Conservation (phyloP, 371 early-diverging fungal genomes). For the Conidiobolus coronatus region DNA sequence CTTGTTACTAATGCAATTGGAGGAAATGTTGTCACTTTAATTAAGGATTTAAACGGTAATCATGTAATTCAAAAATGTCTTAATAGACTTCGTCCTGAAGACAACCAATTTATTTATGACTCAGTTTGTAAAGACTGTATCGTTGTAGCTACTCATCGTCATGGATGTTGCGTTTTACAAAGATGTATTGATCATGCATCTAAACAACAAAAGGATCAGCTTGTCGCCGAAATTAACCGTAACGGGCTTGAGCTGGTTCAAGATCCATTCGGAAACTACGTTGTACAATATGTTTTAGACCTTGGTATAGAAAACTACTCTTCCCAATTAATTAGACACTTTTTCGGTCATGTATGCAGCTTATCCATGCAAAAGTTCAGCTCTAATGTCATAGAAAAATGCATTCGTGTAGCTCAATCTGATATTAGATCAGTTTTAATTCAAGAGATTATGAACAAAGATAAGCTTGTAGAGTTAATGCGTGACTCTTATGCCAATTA, state of each 20-base stretch:
- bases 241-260: slow-evolving; percentile 63
- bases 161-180: slow-evolving; percentile 96
- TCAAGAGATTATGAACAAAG: slow-evolving; percentile 39
- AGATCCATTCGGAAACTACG: slow-evolving; percentile 96
- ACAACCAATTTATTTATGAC: slow-evolving; percentile 72
- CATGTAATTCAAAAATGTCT: slow-evolving; percentile 97
- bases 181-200: slow-evolving; percentile 80
- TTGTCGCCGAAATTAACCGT: slow-evolving; percentile 47
- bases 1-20: slow-evolving; percentile 43
- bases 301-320: slow-evolving; percentile 35
- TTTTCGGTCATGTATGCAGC: slow-evolving; percentile 46
- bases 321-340: slow-evolving; percentile 43
- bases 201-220: slow-evolving; percentile 39
- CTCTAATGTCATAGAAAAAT: slow-evolving; percentile 85
- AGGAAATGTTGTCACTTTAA: slow-evolving; percentile 55
- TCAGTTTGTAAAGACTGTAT: slow-evolving; percentile 66
- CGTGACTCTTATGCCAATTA: slow-evolving; percentile 79
- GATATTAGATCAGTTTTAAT: slow-evolving; percentile 41
- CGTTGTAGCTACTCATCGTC: slow-evolving; percentile 81
- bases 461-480: slow-evolving; percentile 42
- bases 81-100: slow-evolving; percentile 33
- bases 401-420: slow-evolving; percentile 55
- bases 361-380: slow-evolving; percentile 79
- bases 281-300: slow-evolving; percentile 90
- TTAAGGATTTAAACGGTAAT: slow-evolving; percentile 94